Percentiles rank a stretch among this genome's conserved stretches.
These are phyloP conservation scores for Pholiota adiposa DNA, from an alignment of 1,284 basidiomycete species.

Conservation along the genomic window DNA sequence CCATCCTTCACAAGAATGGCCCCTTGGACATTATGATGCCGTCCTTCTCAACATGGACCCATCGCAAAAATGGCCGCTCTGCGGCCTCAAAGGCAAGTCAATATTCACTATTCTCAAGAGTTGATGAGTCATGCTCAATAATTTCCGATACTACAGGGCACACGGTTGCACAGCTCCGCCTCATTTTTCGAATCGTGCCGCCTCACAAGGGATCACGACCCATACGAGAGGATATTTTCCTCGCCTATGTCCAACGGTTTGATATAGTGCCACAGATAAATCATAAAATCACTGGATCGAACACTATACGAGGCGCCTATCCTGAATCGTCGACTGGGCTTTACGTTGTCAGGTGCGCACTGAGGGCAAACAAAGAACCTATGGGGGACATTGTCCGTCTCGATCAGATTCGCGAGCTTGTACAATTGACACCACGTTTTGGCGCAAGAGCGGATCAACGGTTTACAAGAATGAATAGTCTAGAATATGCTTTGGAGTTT, in stretches of 20 bases:
- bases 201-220: not conserved
- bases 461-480: slow-evolving; percentile 25
- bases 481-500: slow-evolving; percentile 26
- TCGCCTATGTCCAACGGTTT: slow-evolving; percentile 26
- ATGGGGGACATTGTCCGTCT: slow-evolving; percentile 34
- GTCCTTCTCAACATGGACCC: not conserved
- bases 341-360: slow-evolving; percentile 26
- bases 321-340: slow-evolving; percentile 27
- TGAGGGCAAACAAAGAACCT: slow-evolving; percentile 15
- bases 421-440: slow-evolving; percentile 29
- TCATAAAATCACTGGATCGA: slow-evolving; percentile 5
- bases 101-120: not conserved
- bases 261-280: slow-evolving; percentile 30
- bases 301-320: slow-evolving; percentile 14
- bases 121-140: not conserved
- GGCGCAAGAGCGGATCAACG: slow-evolving; percentile 27
- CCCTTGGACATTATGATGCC: not conserved
- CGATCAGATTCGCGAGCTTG: slow-evolving; percentile 24
- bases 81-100: not conserved
- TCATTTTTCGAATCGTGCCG: slow-evolving; percentile 2
- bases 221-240: slow-evolving; percentile 13
- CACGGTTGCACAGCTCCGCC: not conserved
- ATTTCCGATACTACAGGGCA: not conserved
- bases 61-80: not conserved
- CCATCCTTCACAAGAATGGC: not conserved